Evolutionary conservation across 2,329 filamentous ascomycete genomes (phyloP), one percentile per base, ranked within the genome.

Genomic region (Phialocephala sp.): DNA sequence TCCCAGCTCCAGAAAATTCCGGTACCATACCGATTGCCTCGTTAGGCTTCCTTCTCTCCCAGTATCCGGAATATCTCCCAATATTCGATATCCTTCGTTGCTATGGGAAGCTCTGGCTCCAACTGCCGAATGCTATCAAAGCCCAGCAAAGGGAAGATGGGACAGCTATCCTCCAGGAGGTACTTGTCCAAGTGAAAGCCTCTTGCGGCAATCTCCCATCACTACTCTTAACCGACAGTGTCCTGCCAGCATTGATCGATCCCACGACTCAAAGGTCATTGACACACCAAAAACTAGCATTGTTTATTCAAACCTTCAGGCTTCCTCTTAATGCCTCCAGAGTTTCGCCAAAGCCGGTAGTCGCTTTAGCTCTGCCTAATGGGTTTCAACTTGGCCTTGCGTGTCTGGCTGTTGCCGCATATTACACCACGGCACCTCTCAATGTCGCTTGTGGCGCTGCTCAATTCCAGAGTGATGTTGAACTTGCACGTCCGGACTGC

Each of bases 351-450:
- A 60, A 66, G 47, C 60, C 57, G 24, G 54, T 27, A 2, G 57
- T 66, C 12, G 83, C 81, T 35, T 80, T 86, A 55, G 81, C 83
- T 1, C 72, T 87, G 5, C 83, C 83, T 0, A 87, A 86, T 68
- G 84, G 84, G 3, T 82, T 82, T 12, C 73, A 85, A 1, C 76
- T 86, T n/a, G 84, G 83, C 11, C 77, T 84, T 14, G 79, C 82
- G 2, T 80, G 81, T 32, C 71, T 87, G 18, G 82, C 84, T 0
- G 80, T 83, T 4, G 76, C 82, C 2, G 82, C 80, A 20, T 82
- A 80, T 65, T 86, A 84, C 70, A 83, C 79, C 5, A 80, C 82
- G 47, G 83, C 84, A 1, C 84, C 84, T 0, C 80, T 87, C 68
- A 83, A 83, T 58, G 78, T 82, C 8, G 78, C 80, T 1, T 81